A percentile compares a stretch with the other conserved stretches of the same genome.
These are phyloP conservation scores for Penicillium pulvis DNA, from an alignment of 495 filamentous ascomycete genomes.

Conservation along the genomic window DNA sequence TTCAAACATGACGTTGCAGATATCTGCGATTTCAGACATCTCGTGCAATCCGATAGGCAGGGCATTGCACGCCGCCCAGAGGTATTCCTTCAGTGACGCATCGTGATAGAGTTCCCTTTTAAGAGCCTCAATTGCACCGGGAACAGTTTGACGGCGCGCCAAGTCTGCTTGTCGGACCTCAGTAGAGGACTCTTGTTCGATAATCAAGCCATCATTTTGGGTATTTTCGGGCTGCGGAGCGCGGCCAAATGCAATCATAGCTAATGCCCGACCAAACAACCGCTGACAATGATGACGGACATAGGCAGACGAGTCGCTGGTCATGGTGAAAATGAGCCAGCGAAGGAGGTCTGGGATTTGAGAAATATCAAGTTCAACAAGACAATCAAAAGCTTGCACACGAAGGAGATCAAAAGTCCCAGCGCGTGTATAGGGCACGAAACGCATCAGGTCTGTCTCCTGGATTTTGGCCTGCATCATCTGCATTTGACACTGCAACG, in stretches of 20 bases:
- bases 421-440: constrained; percentile 78
- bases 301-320: constrained; percentile 78
- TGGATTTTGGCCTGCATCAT: constrained; percentile 74
- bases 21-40: constrained; percentile 71
- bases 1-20: constrained; percentile 74
- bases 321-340: constrained; percentile 71
- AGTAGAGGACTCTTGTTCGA: constrained; percentile 74
- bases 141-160: constrained; percentile 72
- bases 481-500: constrained; percentile 72
- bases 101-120: constrained; percentile 70
- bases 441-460: constrained; percentile 60
- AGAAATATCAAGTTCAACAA: constrained; percentile 77
- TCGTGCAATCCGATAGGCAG: constrained; percentile 66
- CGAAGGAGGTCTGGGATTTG: constrained; percentile 61
- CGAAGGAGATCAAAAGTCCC: constrained; percentile 80
- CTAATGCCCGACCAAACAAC: constrained; percentile 71
- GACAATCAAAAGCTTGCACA: constrained; percentile 76
- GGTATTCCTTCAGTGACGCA: constrained; percentile 60
- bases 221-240: constrained; percentile 25
- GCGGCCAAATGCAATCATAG: constrained; percentile 78
- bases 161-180: constrained; percentile 68
- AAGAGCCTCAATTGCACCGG: constrained; percentile 72
- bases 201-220: constrained; percentile 66
- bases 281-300: constrained; percentile 69
- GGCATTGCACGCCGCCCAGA: constrained; percentile 80